Evolutionary conservation across 2,329 filamentous ascomycete genomes (phyloP).

Genomic region (Aspergillus caelatus): DNA sequence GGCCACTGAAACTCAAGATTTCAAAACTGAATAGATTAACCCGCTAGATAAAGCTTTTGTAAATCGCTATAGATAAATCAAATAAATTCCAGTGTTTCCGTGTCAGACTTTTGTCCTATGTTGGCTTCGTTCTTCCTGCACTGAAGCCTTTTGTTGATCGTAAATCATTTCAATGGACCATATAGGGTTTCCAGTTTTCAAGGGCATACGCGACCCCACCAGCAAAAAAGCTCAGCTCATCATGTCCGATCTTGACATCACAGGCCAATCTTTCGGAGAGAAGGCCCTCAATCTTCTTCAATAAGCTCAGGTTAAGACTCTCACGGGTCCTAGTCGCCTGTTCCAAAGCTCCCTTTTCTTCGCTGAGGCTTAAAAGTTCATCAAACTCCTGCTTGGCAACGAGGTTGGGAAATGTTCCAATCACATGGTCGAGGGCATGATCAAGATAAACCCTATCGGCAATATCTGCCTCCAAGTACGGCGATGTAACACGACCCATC

Average conservation of each 20-base stretch:
- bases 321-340: constrained; percentile 14
- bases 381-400: constrained; percentile 40
- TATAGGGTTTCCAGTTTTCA: constrained; percentile 21
- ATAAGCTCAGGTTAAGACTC: constrained; percentile 24
- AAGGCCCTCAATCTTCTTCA: constrained; percentile 38
- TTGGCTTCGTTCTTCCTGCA: background rate
- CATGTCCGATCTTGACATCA: constrained; percentile 35
- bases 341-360: constrained; percentile 22
- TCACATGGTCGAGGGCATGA: constrained; percentile 39
- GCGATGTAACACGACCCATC: constrained; percentile 32
- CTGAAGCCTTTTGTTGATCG: background rate
- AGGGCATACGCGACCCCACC: constrained; percentile 40
- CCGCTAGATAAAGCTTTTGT: constrained; percentile 6
- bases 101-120: background rate
- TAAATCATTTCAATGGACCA: constrained; percentile 8
- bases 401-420: constrained; percentile 45
- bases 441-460: constrained; percentile 39
- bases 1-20: background rate
- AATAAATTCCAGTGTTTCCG: background rate
- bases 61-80: background rate
- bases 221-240: constrained; percentile 45
- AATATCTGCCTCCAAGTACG: constrained; percentile 36
- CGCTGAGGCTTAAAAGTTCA: constrained; percentile 33
- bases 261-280: constrained; percentile 37
- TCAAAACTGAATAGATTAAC: background rate